Evolutionary conservation across 345 rosid species (phyloP).

Genomic region (Atalantia buxifolia): DNA sequence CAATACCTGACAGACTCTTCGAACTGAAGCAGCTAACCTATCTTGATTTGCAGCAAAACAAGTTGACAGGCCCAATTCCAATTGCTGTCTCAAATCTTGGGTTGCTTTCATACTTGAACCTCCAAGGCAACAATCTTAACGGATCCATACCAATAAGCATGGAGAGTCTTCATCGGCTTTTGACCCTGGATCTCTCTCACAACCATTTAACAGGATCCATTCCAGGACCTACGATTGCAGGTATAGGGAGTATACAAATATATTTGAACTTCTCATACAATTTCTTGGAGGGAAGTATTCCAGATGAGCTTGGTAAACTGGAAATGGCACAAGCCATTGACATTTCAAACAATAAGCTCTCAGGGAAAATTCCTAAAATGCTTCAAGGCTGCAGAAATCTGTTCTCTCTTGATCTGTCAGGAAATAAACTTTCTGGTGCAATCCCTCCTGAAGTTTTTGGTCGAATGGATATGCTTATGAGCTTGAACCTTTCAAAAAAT

Average conservation of each 20-base stretch:
- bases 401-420: conserved; percentile 65
- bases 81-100: conserved; percentile 49
- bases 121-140: conserved; percentile 57
- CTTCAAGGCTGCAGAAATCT: conserved; percentile 64
- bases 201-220: conserved; percentile 63
- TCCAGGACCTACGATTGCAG: conserved; percentile 39
- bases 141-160: conserved; percentile 72
- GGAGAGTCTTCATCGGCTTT: conserved; percentile 37
- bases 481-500: conserved; percentile 70
- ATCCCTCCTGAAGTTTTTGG: conserved; percentile 43
- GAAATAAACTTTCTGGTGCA: conserved; percentile 59
- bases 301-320: conserved; percentile 29
- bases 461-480: conserved; percentile 37
- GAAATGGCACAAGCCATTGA: conserved; percentile 74
- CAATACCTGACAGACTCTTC: conserved; percentile 52
- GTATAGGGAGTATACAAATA: conserved; percentile 49
- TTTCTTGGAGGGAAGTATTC: conserved; percentile 52
- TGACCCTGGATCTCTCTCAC: conserved; percentile 62
- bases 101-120: conserved; percentile 49
- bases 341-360: conserved; percentile 62
- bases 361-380: conserved; percentile 60
- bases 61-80: conserved; percentile 56
- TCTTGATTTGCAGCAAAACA: conserved; percentile 54
- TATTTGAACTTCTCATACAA: conserved; percentile 72
- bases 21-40: conserved; percentile 51